These are phyloP conservation scores for Penicillium crystallinum DNA, from an alignment of 495 filamentous ascomycete species.

Conservation along the genomic window DNA sequence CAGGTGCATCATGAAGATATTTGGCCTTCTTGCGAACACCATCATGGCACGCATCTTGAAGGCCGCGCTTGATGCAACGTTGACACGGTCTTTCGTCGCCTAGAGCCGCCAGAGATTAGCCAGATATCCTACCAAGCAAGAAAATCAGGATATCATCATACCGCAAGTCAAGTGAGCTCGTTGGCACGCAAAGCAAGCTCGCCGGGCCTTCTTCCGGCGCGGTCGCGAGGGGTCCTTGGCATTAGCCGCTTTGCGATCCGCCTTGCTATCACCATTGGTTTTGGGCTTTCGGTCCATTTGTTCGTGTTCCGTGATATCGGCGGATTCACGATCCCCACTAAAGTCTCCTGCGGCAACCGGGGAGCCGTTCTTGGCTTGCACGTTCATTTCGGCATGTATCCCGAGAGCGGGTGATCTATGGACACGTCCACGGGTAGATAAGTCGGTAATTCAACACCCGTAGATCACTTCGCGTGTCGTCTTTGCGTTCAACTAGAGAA, in stretches of 20 bases:
- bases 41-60: constrained; percentile 87
- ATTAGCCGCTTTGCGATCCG: constrained; percentile 55
- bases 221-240: constrained; percentile 84
- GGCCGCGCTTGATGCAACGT: constrained; percentile 86
- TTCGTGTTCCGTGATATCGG: constrained; percentile 46
- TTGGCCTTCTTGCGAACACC: constrained; percentile 98
- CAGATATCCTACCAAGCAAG: not conserved
- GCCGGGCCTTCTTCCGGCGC: constrained; percentile 88
- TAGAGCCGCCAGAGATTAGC: constrained; percentile 28
- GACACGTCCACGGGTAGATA: not conserved
- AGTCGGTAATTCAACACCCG: not conserved
- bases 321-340: constrained; percentile 46
- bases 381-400: constrained; percentile 47
- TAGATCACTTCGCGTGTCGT: not conserved
- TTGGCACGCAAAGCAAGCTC: constrained; percentile 95
- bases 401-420: not conserved
- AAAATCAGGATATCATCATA: constrained; percentile 45
- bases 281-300: constrained; percentile 42
- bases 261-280: constrained; percentile 53
- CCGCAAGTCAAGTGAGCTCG: constrained; percentile 96
- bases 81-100: constrained; percentile 87
- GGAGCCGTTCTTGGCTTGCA: constrained; percentile 43
- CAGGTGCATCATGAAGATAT: constrained; percentile 92
- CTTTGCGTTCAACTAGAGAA: constrained; percentile 10
- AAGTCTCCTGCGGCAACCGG: constrained; percentile 42